A percentile compares a stretch with the other conserved stretches of the same genome.
Evolutionary conservation across 345 rosid genomes (phyloP).

Genomic region (Gossypium raimondii): DNA sequence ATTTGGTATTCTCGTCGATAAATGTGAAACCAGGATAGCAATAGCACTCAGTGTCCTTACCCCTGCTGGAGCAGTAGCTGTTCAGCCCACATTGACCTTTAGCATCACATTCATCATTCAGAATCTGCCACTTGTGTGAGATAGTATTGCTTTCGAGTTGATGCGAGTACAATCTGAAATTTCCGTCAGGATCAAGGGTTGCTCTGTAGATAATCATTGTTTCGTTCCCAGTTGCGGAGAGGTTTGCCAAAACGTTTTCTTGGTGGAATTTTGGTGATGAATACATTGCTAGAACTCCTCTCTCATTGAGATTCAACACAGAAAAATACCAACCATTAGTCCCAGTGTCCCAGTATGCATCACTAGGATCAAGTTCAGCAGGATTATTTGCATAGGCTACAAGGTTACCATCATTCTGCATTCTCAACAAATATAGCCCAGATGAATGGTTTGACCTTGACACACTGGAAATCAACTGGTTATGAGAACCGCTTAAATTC

Average conservation of each 20-base stretch:
- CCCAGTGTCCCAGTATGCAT: not conserved
- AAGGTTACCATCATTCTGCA: constrained; percentile 12
- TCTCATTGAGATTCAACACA: constrained; percentile 18
- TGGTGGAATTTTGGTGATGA: not conserved
- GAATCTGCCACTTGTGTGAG: not conserved
- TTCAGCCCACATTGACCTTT: constrained; percentile 29
- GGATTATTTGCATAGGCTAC: constrained; percentile 14
- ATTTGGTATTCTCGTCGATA: constrained; percentile 2
- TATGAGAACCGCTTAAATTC: constrained; percentile 4
- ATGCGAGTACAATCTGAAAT: constrained; percentile 25
- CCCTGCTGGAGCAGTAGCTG: constrained; percentile 23
- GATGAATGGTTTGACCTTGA: constrained; percentile 15
- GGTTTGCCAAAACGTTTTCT: not conserved
- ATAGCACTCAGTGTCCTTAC: constrained; percentile 10
- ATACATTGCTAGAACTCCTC: not conserved
- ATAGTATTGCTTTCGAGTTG: not conserved
- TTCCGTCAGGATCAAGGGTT: constrained; percentile 27
- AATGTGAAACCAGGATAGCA: constrained; percentile 25
- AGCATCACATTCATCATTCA: not conserved
- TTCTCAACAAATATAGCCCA: constrained; percentile 16
- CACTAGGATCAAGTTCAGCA: not conserved
- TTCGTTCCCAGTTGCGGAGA: not conserved
- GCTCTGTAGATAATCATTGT: constrained; percentile 13
- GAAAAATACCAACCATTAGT: not conserved
- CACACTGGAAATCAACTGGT: constrained; percentile 14